Conservation (phyloP, 768 basidiomycete species). For the Pholiota conissans region DNA sequence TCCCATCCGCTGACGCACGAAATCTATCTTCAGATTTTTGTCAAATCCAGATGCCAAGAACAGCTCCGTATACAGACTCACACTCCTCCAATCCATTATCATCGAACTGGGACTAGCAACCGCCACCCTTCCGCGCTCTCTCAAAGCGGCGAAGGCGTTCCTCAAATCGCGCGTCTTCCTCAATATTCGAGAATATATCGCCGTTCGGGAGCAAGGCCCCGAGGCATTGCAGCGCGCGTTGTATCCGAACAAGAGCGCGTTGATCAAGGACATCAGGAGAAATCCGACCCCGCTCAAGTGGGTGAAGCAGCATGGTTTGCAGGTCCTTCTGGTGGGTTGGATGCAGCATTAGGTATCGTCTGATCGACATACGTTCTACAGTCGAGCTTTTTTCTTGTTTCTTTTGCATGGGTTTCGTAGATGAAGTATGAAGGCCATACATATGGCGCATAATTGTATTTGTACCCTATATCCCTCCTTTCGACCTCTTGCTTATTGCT, state of each 20-base stretch:
- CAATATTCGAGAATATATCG: conserved; percentile 74
- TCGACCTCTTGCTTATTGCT: background rate
- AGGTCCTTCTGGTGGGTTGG: conserved; percentile 61
- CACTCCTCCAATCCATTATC: conserved; percentile 71
- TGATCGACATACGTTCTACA: too few species aligned
- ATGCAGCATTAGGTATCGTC: conserved; percentile 28
- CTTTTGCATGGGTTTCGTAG: background rate
- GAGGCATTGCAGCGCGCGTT: conserved; percentile 59
- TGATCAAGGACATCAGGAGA: conserved; percentile 61
- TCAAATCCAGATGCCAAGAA: conserved; percentile 44
- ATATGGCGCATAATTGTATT: too few species aligned
- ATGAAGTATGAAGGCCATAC: too few species aligned
- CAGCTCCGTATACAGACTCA: conserved; percentile 49
- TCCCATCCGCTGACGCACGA: background rate
- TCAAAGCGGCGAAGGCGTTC: conserved; percentile 67
- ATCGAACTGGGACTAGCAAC: conserved; percentile 71
- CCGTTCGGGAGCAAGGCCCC: conserved; percentile 61
- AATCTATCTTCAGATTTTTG: conserved; percentile 47
- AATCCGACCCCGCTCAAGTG: conserved; percentile 45
- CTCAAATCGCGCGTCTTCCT: conserved; percentile 68
- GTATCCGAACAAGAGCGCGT: conserved; percentile 59
- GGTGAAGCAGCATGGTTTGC: conserved; percentile 65
- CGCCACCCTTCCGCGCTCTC: conserved; percentile 50
- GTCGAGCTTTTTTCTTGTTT: background rate
- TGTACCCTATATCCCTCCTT: too few species aligned